These are phyloP conservation scores for Arabidopsis suecica DNA, from an alignment of 345 rosid genomes.

Conservation along the genomic window DNA sequence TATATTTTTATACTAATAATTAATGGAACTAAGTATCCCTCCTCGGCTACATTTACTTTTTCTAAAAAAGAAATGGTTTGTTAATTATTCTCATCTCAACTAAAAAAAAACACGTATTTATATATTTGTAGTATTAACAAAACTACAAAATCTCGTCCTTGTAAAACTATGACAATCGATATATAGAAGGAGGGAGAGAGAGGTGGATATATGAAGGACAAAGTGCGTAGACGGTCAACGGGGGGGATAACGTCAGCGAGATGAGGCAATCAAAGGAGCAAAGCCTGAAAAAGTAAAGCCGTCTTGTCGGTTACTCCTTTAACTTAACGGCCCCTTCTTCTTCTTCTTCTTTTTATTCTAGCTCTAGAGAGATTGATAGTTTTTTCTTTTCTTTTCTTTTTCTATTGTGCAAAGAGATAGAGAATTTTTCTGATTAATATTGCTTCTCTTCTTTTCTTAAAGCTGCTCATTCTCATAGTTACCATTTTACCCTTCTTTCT, in stretches of 20 bases:
- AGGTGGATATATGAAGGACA: background rate
- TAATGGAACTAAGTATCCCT: too few relatives aligned
- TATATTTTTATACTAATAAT: too few relatives aligned
- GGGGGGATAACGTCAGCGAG: slow-evolving; percentile 39
- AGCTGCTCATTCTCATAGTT: background rate
- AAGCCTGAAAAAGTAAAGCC: slow-evolving; percentile 36
- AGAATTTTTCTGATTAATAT: background rate
- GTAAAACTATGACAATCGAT: too few relatives aligned
- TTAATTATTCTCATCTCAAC: too few relatives aligned
- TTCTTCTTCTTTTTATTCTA: background rate
- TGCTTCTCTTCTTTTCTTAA: slow-evolving; percentile 23
- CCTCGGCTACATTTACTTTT: too few relatives aligned
- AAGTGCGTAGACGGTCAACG: slow-evolving; percentile 37
- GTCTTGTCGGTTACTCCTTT: slow-evolving; percentile 39
- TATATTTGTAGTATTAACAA: too few relatives aligned
- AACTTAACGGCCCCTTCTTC: background rate
- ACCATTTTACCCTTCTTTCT: slow-evolving; percentile 11
- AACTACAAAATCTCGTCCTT: too few relatives aligned
- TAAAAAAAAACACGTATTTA: too few relatives aligned
- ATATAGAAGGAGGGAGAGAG: background rate
- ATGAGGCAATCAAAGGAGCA: slow-evolving; percentile 46
- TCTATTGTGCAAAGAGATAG: too few relatives aligned
- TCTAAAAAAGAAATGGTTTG: too few relatives aligned
- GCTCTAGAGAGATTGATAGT: too few relatives aligned
- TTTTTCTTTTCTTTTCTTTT: too few relatives aligned